These are phyloP conservation scores for Moricandia arvensis DNA, from an alignment of 345 rosid genomes.

Conservation along the genomic window DNA sequence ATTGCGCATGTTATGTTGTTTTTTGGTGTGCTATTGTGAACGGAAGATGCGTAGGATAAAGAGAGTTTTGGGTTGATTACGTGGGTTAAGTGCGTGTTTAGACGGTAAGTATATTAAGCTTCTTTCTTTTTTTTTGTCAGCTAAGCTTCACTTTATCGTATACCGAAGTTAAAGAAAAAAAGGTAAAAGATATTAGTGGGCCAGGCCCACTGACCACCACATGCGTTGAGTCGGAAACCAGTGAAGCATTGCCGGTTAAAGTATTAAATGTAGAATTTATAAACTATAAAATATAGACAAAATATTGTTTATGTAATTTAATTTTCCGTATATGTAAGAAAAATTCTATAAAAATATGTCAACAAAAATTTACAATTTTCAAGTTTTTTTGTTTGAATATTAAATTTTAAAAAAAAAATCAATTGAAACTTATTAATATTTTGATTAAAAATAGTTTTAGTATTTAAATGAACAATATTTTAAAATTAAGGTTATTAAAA, in stretches of 20 bases:
- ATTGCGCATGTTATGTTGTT: conserved; percentile 29
- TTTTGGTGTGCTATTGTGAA: conserved; percentile 6
- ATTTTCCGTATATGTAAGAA: neutral
- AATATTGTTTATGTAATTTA: neutral
- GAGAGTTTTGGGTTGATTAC: neutral
- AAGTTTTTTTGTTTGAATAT: no score
- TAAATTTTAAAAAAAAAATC: no score
- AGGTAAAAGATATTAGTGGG: conserved; percentile 40
- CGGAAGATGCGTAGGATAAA: conserved; percentile 34
- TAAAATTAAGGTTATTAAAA: no score
- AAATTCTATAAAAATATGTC: no score
- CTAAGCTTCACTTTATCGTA: conserved; percentile 22
- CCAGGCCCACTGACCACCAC: conserved; percentile 64
- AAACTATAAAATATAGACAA: neutral
- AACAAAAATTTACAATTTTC: no score
- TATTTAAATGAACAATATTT: no score
- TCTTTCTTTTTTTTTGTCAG: no score
- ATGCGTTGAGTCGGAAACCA: conserved; percentile 65
- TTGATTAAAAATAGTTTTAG: no score
- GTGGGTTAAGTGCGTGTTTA: conserved; percentile 32
- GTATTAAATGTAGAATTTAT: conserved; percentile 5
- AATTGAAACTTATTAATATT: no score
- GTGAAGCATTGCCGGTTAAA: conserved; percentile 43
- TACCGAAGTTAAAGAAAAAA: neutral
- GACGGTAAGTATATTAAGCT: conserved; percentile 11